Percentiles rank a stretch among this genome's conserved stretches.
These are phyloP conservation scores for Silene latifolia DNA, from an alignment of 148 eudicot species.

Conservation along the genomic window DNA sequence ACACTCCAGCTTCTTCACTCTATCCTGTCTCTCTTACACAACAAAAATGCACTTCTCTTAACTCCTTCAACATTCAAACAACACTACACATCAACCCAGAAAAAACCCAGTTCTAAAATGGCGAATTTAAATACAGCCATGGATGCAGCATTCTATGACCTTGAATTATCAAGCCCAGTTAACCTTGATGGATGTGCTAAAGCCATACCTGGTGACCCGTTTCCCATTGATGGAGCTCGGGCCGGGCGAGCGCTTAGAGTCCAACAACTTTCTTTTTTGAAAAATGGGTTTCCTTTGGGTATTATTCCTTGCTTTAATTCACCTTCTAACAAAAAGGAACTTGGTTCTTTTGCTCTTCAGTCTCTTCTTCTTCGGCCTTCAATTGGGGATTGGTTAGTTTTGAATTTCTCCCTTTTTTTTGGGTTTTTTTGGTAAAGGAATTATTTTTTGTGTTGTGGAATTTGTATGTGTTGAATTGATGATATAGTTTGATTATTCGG, in stretches of 20 bases:
- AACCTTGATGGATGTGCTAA: conserved; percentile 55
- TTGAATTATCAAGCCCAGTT: conserved; percentile 49
- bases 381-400: conserved; percentile 34
- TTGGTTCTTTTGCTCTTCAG: conserved; percentile 67
- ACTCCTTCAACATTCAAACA: neutral
- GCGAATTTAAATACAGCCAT: conserved; percentile 73
- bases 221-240: conserved; percentile 57
- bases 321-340: conserved; percentile 34
- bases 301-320: conserved; percentile 54
- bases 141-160: conserved; percentile 75
- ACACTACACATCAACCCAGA: neutral
- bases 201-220: conserved; percentile 57
- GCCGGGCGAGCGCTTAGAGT: conserved; percentile 48
- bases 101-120: conserved; percentile 32
- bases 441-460: neutral
- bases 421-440: neutral
- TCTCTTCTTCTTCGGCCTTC: conserved; percentile 45
- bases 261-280: conserved; percentile 54
- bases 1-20: neutral
- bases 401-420: neutral
- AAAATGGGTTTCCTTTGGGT: conserved; percentile 74
- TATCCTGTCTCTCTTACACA: too few relatives aligned
- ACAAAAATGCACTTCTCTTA: neutral
- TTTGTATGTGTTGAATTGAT: neutral
- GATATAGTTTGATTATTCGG: neutral